Evolutionary conservation across 2,329 filamentous ascomycete genomes (phyloP).

Genomic region (Coleophoma eucalyptorum): DNA sequence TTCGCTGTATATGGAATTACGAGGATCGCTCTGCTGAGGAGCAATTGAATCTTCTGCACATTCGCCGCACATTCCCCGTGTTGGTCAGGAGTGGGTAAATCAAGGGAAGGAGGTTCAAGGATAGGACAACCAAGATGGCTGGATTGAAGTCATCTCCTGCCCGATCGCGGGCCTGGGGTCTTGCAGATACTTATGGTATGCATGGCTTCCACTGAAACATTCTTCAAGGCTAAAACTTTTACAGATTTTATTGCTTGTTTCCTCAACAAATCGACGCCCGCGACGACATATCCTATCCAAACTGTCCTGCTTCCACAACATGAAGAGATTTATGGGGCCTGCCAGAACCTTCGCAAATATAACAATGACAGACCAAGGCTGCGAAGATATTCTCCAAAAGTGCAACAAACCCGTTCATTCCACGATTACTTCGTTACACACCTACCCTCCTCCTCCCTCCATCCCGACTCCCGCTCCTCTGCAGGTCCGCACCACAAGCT

Average conservation of each 20-base stretch:
- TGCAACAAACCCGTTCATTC: conserved; percentile 43
- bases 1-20: too few relatives aligned
- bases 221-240: too few relatives aligned
- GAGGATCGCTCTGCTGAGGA: too few relatives aligned
- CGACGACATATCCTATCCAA: too few relatives aligned
- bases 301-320: too few relatives aligned
- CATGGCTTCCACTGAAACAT: not conserved
- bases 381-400: not conserved
- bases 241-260: conserved; percentile 22
- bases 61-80: conserved; percentile 9
- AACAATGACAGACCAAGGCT: too few relatives aligned
- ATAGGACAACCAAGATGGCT: conserved; percentile 8
- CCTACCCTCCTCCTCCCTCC: conserved; percentile 85
- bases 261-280: conserved; percentile 4
- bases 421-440: conserved; percentile 98
- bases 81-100: not conserved
- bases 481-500: conserved; percentile 76
- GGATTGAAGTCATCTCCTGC: conserved; percentile 7
- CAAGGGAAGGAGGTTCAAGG: not conserved
- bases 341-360: too few relatives aligned
- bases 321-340: too few relatives aligned
- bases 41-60: not conserved
- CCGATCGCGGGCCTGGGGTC: conserved; percentile 16
- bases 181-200: conserved; percentile 28
- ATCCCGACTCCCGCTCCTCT: conserved; percentile 72